Evolutionary conservation across 73 alveolate species (phyloP).

Genomic region (Tetrahymena thermophila): DNA sequence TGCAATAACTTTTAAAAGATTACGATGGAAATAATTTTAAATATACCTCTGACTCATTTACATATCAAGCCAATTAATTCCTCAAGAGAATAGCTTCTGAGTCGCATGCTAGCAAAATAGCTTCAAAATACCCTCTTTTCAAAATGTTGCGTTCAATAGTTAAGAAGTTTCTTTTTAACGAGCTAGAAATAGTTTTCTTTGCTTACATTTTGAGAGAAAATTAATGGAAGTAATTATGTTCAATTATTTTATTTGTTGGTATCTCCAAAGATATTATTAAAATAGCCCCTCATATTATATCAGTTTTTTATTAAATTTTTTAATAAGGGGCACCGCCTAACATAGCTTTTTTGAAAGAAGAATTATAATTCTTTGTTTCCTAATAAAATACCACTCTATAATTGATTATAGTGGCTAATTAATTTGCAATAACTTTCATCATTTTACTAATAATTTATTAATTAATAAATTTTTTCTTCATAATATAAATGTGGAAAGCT

Average conservation of each 20-base stretch:
- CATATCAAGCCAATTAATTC: background rate
- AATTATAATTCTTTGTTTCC: background rate
- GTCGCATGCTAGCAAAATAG: background rate
- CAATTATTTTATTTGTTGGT: background rate
- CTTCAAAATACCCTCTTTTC: background rate
- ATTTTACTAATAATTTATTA: background rate
- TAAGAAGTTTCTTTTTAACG: background rate
- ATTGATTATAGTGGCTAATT: background rate
- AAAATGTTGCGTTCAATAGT: background rate
- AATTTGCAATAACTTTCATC: background rate
- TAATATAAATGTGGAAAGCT: background rate
- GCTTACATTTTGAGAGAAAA: slow-evolving; percentile 1
- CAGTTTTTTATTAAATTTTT: background rate
- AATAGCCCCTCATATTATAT: slow-evolving; percentile 1
- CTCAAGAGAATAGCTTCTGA: background rate
- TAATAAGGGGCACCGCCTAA: background rate
- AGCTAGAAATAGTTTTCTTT: background rate
- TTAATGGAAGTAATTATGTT: background rate
- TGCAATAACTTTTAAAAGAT: background rate
- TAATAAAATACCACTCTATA: background rate
- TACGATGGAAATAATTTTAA: background rate
- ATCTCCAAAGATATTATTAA: background rate
- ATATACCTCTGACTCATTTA: background rate
- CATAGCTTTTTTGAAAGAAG: background rate
- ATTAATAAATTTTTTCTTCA: background rate